A percentile compares a stretch with the other conserved stretches of the same genome.
phyloP scores from a whole-genome alignment of 1,139 yeast genomes.

The Candida anutae region DNA sequence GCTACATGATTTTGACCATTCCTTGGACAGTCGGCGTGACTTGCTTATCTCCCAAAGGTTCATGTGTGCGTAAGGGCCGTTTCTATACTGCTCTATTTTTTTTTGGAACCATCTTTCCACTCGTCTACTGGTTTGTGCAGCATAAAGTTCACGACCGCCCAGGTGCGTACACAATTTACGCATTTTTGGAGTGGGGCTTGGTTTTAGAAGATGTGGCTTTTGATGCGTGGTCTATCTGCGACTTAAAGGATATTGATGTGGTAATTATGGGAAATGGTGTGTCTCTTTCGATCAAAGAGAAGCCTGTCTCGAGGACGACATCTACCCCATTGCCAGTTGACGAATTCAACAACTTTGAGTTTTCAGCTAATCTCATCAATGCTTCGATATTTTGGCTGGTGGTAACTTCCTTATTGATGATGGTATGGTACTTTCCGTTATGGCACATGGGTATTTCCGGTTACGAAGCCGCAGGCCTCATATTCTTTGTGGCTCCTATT shows the following conservation, averaged over 20 bases:
- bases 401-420: slow-evolving; percentile 68
- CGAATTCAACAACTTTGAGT: slow-evolving; percentile 31
- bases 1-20: slow-evolving; percentile 76
- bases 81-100: slow-evolving; percentile 49
- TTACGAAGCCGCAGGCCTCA: slow-evolving; percentile 62
- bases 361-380: slow-evolving; percentile 43
- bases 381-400: slow-evolving; percentile 81
- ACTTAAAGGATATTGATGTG: slow-evolving; percentile 53
- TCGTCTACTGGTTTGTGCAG: slow-evolving; percentile 83
- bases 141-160: slow-evolving; percentile 82
- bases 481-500: slow-evolving; percentile 51
- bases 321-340: slow-evolving; percentile 8
- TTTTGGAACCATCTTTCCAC: slow-evolving; percentile 67
- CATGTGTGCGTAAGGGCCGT: slow-evolving; percentile 46
- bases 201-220: slow-evolving; percentile 76
- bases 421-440: slow-evolving; percentile 94
- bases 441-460: slow-evolving; percentile 99
- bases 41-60: slow-evolving; percentile 41
- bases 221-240: slow-evolving; percentile 72
- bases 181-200: slow-evolving; percentile 90
- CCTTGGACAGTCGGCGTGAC: slow-evolving; percentile 82
- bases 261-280: slow-evolving; percentile 18
- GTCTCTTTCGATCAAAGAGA: slow-evolving; percentile 3
- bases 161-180: slow-evolving; percentile 94
- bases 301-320: background rate